Evolutionary conservation across 805 yeast genomes (phyloP).

Genomic region (Saccharomycopsis oosterbeekiorum): DNA sequence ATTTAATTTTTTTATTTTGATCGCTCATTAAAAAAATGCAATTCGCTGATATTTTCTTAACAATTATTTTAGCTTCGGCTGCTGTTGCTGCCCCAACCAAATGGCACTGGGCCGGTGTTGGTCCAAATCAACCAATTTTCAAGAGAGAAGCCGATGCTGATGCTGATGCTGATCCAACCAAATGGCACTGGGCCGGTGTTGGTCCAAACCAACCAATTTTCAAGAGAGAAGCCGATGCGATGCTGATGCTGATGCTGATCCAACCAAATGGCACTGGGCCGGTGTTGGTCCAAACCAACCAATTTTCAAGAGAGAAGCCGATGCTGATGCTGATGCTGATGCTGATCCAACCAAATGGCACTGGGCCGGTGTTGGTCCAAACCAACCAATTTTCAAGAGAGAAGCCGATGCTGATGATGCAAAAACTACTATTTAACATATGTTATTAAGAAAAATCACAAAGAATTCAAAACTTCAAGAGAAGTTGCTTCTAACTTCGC

Average conservation of each 20-base stretch:
- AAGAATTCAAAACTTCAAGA: not conserved
- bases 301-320: conserved; percentile 14
- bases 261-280: conserved; percentile 6
- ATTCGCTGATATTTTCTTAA: not conserved
- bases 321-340: conserved; percentile 11
- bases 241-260: conserved; percentile 11
- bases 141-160: conserved; percentile 4
- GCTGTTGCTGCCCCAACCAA: conserved; percentile 9
- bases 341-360: conserved; percentile 5
- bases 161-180: conserved; percentile 4
- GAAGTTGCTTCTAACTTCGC: not conserved
- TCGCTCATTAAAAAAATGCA: not conserved
- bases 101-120: conserved; percentile 2
- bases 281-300: conserved; percentile 8
- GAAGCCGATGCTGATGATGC: not conserved
- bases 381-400: conserved; percentile 12
- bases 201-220: conserved; percentile 10
- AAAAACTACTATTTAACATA: not conserved
- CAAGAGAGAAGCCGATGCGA: conserved; percentile 14
- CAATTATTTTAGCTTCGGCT: not conserved
- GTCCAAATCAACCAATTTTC: not conserved
- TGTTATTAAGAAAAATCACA: not conserved
- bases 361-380: conserved; percentile 4
- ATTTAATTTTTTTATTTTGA: no score
- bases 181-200: conserved; percentile 5